Evolutionary conservation across 2,329 filamentous ascomycete species (phyloP).

Genomic region (Grosmannia clavigera): DNA sequence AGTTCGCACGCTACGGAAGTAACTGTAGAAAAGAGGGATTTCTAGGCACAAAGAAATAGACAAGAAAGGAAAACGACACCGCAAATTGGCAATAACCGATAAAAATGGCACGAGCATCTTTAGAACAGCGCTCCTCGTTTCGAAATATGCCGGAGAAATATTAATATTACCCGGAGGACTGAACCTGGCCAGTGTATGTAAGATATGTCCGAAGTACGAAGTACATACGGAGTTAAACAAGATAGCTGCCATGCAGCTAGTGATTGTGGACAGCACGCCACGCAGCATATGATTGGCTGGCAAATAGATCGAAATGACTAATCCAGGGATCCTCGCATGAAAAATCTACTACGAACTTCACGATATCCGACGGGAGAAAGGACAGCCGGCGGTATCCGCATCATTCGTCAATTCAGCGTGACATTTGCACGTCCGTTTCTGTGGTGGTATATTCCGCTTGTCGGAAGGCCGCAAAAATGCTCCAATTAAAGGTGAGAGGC

Average conservation of each 20-base stretch:
- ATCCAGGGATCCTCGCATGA: neutral
- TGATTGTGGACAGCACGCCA: neutral
- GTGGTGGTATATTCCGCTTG: neutral
- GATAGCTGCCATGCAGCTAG: neutral
- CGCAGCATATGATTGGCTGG: neutral
- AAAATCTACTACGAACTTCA: neutral
- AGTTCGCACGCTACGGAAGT: neutral
- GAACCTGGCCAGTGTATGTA: neutral
- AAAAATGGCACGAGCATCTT: neutral
- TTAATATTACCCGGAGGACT: neutral
- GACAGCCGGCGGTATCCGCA: neutral
- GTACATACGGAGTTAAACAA: neutral
- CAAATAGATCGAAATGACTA: neutral
- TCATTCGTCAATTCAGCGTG: neutral
- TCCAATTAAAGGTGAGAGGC: slow-evolving; percentile 53
- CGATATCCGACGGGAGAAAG: neutral
- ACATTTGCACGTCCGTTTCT: neutral
- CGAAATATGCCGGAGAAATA: neutral
- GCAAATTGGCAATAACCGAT: neutral
- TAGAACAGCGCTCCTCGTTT: neutral
- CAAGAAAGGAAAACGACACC: neutral
- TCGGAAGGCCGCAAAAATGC: slow-evolving; percentile 47
- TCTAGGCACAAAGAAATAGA: neutral
- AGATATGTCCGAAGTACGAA: too few species aligned
- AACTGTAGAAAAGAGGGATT: neutral